phyloP scores from a whole-genome alignment of 179 eudicot species.

The Drosera spatulata region DNA sequence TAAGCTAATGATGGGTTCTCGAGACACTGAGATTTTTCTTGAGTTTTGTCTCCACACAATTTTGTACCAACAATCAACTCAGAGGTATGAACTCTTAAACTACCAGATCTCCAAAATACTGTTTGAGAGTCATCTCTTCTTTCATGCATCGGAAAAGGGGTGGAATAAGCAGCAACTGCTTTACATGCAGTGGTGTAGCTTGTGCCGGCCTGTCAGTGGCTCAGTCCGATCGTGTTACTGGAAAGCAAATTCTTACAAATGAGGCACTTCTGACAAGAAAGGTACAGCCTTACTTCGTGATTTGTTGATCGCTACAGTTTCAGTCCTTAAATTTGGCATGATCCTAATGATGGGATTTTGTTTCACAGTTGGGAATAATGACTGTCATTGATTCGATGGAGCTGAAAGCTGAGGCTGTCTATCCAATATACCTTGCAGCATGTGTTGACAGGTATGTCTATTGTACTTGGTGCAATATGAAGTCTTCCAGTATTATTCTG shows the following conservation, averaged over 20 bases:
- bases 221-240: slow-evolving; percentile 68
- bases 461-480: slow-evolving; percentile 4
- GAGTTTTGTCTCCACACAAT: slow-evolving; percentile 80
- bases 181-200: slow-evolving; percentile 46
- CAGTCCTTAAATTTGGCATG: not conserved
- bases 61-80: slow-evolving; percentile 61
- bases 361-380: slow-evolving; percentile 61
- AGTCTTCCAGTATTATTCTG: not conserved
- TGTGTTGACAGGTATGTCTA: slow-evolving; percentile 58
- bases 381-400: slow-evolving; percentile 69
- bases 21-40: slow-evolving; percentile 58
- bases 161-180: not conserved
- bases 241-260: slow-evolving; percentile 43
- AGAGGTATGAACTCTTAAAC: slow-evolving; percentile 38
- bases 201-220: slow-evolving; percentile 77
- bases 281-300: slow-evolving; percentile 27
- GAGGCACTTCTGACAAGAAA: slow-evolving; percentile 52
- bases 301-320: not conserved
- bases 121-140: not conserved
- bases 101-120: not conserved
- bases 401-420: slow-evolving; percentile 56
- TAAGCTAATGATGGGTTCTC: slow-evolving; percentile 35
- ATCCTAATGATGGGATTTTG: not conserved
- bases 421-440: slow-evolving; percentile 74
- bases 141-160: not conserved